Percentiles rank a stretch among this genome's conserved stretches.
These are phyloP conservation scores for Aspergillus thermomutatus DNA, from an alignment of 2,329 filamentous ascomycete species.

Conservation along the genomic window DNA sequence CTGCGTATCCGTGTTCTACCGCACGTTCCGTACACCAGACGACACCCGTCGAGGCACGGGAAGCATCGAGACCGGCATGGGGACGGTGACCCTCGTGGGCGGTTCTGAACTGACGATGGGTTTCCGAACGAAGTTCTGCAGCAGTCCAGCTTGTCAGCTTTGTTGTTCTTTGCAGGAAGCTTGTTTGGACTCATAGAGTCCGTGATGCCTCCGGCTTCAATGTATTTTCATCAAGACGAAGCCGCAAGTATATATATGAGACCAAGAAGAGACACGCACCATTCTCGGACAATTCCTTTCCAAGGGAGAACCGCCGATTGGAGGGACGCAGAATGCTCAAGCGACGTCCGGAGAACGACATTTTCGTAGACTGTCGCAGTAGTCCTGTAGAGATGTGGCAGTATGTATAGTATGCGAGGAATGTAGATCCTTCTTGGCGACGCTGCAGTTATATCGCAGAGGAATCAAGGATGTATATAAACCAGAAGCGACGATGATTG, in stretches of 20 bases:
- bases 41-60: constrained; percentile 84
- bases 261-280: constrained; percentile 32
- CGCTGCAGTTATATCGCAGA: background rate
- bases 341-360: constrained; percentile 47
- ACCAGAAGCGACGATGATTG: background rate
- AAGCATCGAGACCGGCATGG: constrained; percentile 86
- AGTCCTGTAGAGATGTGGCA: background rate
- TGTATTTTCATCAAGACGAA: background rate
- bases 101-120: constrained; percentile 83
- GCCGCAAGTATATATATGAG: background rate
- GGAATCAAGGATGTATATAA: background rate
- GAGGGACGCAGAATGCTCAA: constrained; percentile 42
- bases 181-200: background rate
- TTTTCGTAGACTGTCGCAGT: constrained; percentile 18
- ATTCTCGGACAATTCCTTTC: constrained; percentile 45
- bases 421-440: constrained; percentile 2
- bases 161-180: background rate
- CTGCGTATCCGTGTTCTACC: constrained; percentile 80
- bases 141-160: constrained; percentile 2
- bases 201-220: background rate
- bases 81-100: constrained; percentile 88
- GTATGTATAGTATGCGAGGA: background rate
- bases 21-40: constrained; percentile 74
- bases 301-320: constrained; percentile 39
- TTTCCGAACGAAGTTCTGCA: constrained; percentile 74